Percentiles rank a stretch among this genome's conserved stretches.
phyloP scores from a whole-genome alignment of 257 asterid species.

The Solanum boliviense region DNA sequence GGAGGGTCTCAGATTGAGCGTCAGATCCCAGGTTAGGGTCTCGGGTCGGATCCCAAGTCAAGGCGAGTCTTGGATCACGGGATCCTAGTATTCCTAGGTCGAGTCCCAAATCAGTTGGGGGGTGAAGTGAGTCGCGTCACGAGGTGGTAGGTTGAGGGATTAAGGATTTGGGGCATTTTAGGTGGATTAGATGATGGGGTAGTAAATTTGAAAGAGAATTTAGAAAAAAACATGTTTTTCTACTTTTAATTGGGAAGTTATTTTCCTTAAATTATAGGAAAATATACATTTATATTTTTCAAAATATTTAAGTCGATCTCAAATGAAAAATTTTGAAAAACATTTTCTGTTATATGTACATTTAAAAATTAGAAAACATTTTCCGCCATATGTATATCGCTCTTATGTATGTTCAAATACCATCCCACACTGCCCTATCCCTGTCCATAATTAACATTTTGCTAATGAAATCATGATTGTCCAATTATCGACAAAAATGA shows the following conservation, averaged over 20 bases:
- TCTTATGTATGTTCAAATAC: no score
- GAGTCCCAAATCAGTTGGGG: neutral
- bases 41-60: accelerated
- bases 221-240: no score
- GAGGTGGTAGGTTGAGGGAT: neutral
- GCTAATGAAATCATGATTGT: neutral
- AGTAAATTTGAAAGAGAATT: no score
- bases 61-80: accelerated
- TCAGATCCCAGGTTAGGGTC: neutral
- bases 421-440: neutral
- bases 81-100: no score
- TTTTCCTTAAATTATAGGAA: no score
- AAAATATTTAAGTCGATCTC: no score
- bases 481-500: neutral
- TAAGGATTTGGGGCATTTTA: neutral
- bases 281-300: no score
- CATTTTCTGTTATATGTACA: no score
- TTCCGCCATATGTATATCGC: no score
- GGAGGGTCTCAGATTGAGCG: neutral
- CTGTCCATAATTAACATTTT: neutral
- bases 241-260: neutral
- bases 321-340: no score
- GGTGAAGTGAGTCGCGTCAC: neutral
- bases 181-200: neutral
- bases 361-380: no score